phyloP scores from a whole-genome alignment of 352 stramenopile genomes.

The Phytophthora podocarpi region DNA sequence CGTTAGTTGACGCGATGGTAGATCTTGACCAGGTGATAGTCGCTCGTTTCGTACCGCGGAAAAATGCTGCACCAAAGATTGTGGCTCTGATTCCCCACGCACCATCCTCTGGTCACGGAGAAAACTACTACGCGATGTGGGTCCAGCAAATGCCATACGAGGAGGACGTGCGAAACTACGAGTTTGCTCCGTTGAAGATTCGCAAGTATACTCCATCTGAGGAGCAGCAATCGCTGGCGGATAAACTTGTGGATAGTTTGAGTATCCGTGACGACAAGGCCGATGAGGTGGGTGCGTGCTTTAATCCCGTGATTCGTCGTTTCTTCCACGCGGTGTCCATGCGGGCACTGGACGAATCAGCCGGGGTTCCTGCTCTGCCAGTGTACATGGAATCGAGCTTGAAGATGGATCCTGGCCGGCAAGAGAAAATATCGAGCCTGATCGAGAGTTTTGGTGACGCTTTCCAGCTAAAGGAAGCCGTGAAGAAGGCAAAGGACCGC shows the following conservation, averaged over 20 bases:
- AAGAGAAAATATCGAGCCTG: conserved; percentile 53
- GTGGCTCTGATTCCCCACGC: conserved; percentile 69
- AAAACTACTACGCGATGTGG: conserved; percentile 79
- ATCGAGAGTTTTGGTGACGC: conserved; percentile 75
- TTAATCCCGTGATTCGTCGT: conserved; percentile 73
- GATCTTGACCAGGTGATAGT: conserved; percentile 65
- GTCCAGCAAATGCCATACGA: conserved; percentile 78
- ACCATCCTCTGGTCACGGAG: conserved; percentile 24
- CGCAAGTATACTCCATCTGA: conserved; percentile 54
- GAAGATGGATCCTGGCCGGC: conserved; percentile 59
- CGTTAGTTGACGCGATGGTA: conserved; percentile 72
- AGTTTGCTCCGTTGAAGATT: conserved; percentile 72
- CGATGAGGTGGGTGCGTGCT: conserved; percentile 59
- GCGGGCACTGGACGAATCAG: conserved; percentile 60
- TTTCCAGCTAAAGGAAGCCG: conserved; percentile 79
- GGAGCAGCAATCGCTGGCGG: conserved; percentile 62
- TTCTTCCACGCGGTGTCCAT: conserved; percentile 73
- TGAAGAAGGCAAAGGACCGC: conserved; percentile 60
- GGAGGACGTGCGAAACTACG: conserved; percentile 79
- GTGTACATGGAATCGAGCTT: conserved; percentile 62
- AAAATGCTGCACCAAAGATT: conserved; percentile 82
- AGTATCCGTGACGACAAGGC: conserved; percentile 72
- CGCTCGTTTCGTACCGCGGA: conserved; percentile 76
- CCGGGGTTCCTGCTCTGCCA: conserved; percentile 52
- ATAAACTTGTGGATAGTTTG: conserved; percentile 77